Evolutionary conservation across 495 filamentous ascomycete species (phyloP).

Genomic region (Cudoniella acicularis): DNA sequence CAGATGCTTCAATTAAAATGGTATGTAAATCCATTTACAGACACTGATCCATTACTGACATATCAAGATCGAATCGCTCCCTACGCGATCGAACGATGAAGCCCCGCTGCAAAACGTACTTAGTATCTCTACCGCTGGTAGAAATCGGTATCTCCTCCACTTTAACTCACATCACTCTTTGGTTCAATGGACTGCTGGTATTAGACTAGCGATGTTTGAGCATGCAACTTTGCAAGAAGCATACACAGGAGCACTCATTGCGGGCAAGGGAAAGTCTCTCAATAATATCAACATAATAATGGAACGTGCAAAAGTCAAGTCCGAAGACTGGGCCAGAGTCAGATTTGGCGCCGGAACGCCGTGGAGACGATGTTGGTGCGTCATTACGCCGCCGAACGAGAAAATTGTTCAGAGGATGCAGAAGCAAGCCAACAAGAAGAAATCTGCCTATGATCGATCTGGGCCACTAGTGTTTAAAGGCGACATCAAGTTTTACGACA

Average conservation of each 20-base stretch:
- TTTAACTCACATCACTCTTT: constrained; percentile 94
- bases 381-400: constrained; percentile 86
- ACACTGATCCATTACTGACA: constrained; percentile 9
- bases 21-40: constrained; percentile 43
- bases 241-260: constrained; percentile 93
- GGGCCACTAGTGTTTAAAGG: constrained; percentile 66
- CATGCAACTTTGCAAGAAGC: constrained; percentile 90
- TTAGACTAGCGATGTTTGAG: constrained; percentile 93
- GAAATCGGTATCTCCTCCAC: constrained; percentile 91
- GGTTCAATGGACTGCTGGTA: constrained; percentile 93
- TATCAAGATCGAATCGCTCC: constrained; percentile 79
- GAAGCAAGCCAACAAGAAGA: constrained; percentile 77
- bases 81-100: constrained; percentile 70
- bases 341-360: constrained; percentile 94
- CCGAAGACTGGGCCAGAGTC: constrained; percentile 94
- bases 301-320: constrained; percentile 66
- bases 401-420: constrained; percentile 82
- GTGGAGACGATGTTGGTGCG: constrained; percentile 95
- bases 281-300: constrained; percentile 87
- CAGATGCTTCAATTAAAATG: constrained; percentile 97
- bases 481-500: constrained; percentile 91
- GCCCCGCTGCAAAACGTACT: constrained; percentile 87
- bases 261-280: constrained; percentile 83
- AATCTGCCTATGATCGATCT: constrained; percentile 73
- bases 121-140: constrained; percentile 89